Evolutionary conservation across 2,329 filamentous ascomycete genomes (phyloP), one percentile per base, ranked within the genome.

Genomic region (Trichoderma sp.): DNA sequence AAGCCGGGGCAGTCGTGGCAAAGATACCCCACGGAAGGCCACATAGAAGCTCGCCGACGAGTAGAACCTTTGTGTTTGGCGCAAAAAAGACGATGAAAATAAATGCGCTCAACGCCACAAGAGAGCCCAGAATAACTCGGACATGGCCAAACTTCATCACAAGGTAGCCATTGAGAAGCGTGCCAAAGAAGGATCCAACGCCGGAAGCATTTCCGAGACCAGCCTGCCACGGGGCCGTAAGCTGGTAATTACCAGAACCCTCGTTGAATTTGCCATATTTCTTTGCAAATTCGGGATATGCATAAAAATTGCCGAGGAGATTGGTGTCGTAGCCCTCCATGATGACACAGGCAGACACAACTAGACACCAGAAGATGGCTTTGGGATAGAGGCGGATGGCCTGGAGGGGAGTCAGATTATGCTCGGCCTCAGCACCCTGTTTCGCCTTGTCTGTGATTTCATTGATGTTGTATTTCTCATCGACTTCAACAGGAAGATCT

Each of bases 221-320:
- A 3, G 83, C 80, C 72, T 87, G 84, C 86, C 86, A 88, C 0
- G 80, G 72, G 0, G 83, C 81, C 0, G 81, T 77, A 31, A 88
- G 76, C 70, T 86, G 76, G 62, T 78, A 77, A 35, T 64, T 70
- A 1, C 35, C 56, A 6, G 69, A 59, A 6, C 47, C 64, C 33
- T 72, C 70, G 3, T 72, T 70, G 2, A 57, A 69, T 21, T 63
- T 52, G 21, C 67, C 67, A 24, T 69, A 69, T 35, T 69, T 69
- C 27, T 69, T 65, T 2, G 58, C 60, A 11, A 70, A 58, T 43
- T 64, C 43, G 55, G 76, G 80, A 61, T 79, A 80, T 6, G 76
- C 79, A 65, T 78, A 81, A 64, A 81, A 80, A 68, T 78, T 81
- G 70, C 72, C 73, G 11, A 82, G 75, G 0, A 80, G 71, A 21